Evolutionary conservation across 192 early-diverging fungal genomes (phyloP).

Genomic region (Chytriomyces sp.): DNA sequence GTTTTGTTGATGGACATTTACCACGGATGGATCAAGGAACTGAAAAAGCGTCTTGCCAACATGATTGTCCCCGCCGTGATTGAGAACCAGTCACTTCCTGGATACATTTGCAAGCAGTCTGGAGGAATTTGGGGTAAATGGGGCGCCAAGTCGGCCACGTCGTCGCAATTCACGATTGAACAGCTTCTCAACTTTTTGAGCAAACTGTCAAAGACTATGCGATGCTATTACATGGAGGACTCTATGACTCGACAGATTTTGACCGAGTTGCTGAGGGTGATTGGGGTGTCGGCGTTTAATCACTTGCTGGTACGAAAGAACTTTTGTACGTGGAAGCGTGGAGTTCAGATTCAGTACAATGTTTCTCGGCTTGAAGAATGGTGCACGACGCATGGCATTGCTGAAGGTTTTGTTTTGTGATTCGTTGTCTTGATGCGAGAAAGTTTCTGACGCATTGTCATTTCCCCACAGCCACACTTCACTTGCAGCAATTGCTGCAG

Average conservation of each 20-base stretch:
- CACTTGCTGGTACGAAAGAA: slow-evolving; percentile 97
- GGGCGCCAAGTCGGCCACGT: slow-evolving; percentile 70
- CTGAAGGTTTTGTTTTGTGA: slow-evolving; percentile 82
- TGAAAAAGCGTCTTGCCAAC: slow-evolving; percentile 92
- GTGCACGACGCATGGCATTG: slow-evolving; percentile 94
- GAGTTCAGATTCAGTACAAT: slow-evolving; percentile 98
- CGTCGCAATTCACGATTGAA: slow-evolving; percentile 89
- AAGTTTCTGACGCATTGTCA: background rate
- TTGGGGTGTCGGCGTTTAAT: slow-evolving; percentile 95
- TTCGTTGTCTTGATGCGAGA: slow-evolving; percentile 1
- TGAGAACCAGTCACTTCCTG: slow-evolving; percentile 92
- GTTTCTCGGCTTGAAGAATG: slow-evolving; percentile 97
- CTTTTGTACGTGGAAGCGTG: slow-evolving; percentile 99
- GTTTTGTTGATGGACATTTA: slow-evolving; percentile 92
- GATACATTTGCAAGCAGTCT: slow-evolving; percentile 89
- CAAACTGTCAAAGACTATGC: slow-evolving; percentile 93
- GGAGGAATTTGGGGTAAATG: slow-evolving; percentile 90
- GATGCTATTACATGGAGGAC: slow-evolving; percentile 95
- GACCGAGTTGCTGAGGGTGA: slow-evolving; percentile 93
- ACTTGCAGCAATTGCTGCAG: slow-evolving; percentile 93
- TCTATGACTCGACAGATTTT: slow-evolving; percentile 91
- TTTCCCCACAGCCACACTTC: slow-evolving; percentile 62
- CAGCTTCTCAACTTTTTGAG: slow-evolving; percentile 92
- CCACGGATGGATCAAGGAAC: slow-evolving; percentile 97
- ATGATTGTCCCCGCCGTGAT: slow-evolving; percentile 97